Evolutionary conservation across 2,329 filamentous ascomycete species (phyloP), one percentile per base, ranked within the genome.

Genomic region (Epichloe bromicola): DNA sequence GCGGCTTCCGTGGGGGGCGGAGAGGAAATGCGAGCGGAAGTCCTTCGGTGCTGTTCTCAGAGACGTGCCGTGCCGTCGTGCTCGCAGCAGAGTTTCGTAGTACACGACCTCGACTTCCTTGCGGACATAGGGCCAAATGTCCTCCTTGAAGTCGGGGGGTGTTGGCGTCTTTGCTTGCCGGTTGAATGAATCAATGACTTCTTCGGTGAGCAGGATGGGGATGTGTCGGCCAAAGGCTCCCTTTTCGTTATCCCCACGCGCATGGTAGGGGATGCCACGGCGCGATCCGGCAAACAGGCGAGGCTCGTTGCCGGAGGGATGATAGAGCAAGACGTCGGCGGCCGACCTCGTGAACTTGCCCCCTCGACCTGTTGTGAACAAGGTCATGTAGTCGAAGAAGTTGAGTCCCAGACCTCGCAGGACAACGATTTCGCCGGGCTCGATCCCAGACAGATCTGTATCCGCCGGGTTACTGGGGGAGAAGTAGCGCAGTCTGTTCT

Each of bases 231-330:
- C 51, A 10, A 49, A 52, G 3, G 42, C 41, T 7, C 51, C 51
- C 26, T 52, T 50, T 26, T 34, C 51, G 23, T 52, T 52, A 17
- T 52, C 51, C 7, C 51, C 51, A 5, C 51, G 51, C 8, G 51
- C 47, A n/a, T 52, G 51, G 14, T 52, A 50, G 7, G 51, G 51
- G 19, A 52, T 52, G 4, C 51, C 51, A 8, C 51, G 51, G n/a
- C 51, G 51, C 17, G 51, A 52, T 23, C 51, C 51, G 10, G 47
- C 47, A 39, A 42, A 52, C 26, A 52, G 36, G 26, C 39, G 51
- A 23, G 51, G 51, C 42, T 52, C 51, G 11, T 37, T 34, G 12
- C 51, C 51, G 10, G 51, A 52, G 23, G 51, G 26, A 5, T 46
- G 43, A 38, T 49, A 49, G 2, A 41, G 5, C 10, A 49, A 33